phyloP scores from a whole-genome alignment of 2,329 filamentous ascomycete genomes.

The Colletotrichum brevisporum region DNA sequence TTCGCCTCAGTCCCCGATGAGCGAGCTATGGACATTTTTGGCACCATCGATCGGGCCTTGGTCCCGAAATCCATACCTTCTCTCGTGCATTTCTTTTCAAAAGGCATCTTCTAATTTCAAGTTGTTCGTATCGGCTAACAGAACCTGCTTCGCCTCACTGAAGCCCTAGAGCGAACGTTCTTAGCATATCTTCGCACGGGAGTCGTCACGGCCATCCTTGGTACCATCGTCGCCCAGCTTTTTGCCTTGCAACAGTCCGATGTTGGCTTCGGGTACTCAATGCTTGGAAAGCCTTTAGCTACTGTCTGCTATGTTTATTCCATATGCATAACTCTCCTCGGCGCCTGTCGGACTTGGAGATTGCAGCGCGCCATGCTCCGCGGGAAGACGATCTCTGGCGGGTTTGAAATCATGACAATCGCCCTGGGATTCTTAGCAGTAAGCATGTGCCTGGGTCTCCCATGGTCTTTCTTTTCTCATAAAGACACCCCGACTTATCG shows the following conservation, averaged over 20 bases:
- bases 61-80: not conserved
- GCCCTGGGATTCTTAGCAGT: slow-evolving; percentile 36
- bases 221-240: slow-evolving; percentile 76
- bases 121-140: slow-evolving; percentile 31
- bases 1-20: too few species aligned
- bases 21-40: too few species aligned
- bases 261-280: slow-evolving; percentile 68
- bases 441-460: slow-evolving; percentile 9
- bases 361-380: slow-evolving; percentile 48
- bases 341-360: slow-evolving; percentile 49
- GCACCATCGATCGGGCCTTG: not conserved
- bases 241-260: slow-evolving; percentile 66
- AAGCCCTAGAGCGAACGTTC: slow-evolving; percentile 82
- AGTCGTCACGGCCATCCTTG: slow-evolving; percentile 76
- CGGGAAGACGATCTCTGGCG: slow-evolving; percentile 50
- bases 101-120: slow-evolving; percentile 10
- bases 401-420: slow-evolving; percentile 46
- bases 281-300: slow-evolving; percentile 72
- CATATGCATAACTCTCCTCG: slow-evolving; percentile 52
- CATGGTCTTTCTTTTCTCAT: not conserved
- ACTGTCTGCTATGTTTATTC: slow-evolving; percentile 57
- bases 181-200: slow-evolving; percentile 81
- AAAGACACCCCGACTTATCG: not conserved
- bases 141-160: slow-evolving; percentile 12
- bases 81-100: not conserved